Evolutionary conservation across 2,329 filamentous ascomycete species (phyloP).

Genomic region (Epichloe gansuensis): DNA sequence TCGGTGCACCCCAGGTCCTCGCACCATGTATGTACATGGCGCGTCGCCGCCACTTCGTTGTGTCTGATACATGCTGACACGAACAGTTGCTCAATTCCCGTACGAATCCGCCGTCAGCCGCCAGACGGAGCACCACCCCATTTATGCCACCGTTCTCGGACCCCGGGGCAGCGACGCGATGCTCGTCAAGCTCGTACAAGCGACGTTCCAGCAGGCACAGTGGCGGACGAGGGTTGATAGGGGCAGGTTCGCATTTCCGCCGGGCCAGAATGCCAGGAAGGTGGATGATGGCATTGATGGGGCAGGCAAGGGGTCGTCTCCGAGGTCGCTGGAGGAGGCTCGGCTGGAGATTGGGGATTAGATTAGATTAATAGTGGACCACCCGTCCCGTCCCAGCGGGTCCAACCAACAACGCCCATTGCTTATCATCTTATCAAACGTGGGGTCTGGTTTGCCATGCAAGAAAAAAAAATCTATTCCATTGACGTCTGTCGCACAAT

Average conservation of each 20-base stretch:
- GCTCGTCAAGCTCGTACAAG: conserved; percentile 17
- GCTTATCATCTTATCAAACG: not conserved
- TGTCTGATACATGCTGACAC: not conserved
- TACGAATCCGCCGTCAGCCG: conserved; percentile 19
- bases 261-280: conserved; percentile 6
- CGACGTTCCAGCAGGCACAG: conserved; percentile 15
- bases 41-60: too few relatives aligned
- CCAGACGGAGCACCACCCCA: conserved; percentile 16
- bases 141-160: conserved; percentile 20
- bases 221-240: conserved; percentile 18
- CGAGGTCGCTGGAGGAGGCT: too few relatives aligned
- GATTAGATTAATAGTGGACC: not conserved
- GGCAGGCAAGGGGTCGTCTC: too few relatives aligned
- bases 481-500: too few relatives aligned
- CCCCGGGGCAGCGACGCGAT: conserved; percentile 14
- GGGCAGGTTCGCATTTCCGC: conserved; percentile 19
- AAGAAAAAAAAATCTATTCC: not conserved
- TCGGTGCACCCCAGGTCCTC: conserved; percentile 20
- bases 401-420: not conserved
- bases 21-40: conserved; percentile 18
- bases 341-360: not conserved
- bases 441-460: not conserved
- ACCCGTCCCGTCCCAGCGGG: not conserved
- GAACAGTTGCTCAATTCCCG: conserved; percentile 18
- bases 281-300: conserved; percentile 5